Conservation (phyloP, 768 basidiomycete species). For the Boletus vinaceobasis region DNA sequence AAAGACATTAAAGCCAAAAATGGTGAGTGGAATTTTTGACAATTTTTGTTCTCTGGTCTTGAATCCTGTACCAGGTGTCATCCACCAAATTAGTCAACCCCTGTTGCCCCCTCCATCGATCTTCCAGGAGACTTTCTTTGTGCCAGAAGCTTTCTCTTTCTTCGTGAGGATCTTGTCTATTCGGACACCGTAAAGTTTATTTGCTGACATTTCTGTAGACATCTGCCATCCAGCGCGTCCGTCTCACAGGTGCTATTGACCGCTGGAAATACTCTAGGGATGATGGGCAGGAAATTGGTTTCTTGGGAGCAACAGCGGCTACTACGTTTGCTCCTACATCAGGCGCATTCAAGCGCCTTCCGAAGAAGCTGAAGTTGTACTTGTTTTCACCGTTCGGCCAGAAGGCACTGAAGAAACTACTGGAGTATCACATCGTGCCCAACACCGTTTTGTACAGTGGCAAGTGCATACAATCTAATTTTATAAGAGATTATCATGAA, state of each 20-base stretch:
- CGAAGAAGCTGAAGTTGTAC: slow-evolving; percentile 4
- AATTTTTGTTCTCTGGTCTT: background rate
- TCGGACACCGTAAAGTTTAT: background rate
- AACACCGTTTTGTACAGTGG: slow-evolving; percentile 4
- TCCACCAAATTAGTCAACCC: slow-evolving; percentile 13
- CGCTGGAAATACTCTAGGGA: background rate
- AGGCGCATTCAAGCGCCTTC: slow-evolving; percentile 8
- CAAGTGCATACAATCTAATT: background rate
- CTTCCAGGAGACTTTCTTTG: slow-evolving; percentile 12
- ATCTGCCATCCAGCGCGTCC: slow-evolving; percentile 11
- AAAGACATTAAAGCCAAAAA: slow-evolving; percentile 7
- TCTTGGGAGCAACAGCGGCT: slow-evolving; percentile 2
- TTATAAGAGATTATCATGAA: background rate
- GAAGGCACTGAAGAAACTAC: slow-evolving; percentile 11
- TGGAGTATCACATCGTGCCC: slow-evolving; percentile 14
- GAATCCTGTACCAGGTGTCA: slow-evolving; percentile 1
- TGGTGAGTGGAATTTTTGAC: background rate
- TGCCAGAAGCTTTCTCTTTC: slow-evolving; percentile 10
- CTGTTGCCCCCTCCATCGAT: slow-evolving; percentile 11
- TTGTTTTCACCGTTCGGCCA: slow-evolving; percentile 13
- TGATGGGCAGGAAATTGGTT: background rate
- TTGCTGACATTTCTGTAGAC: slow-evolving; percentile 4
- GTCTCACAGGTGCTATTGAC: slow-evolving; percentile 8
- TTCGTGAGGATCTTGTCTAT: slow-evolving; percentile 2
- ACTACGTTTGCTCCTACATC: slow-evolving; percentile 8